Base-by-base conservation (phyloP, 129 eudicot genomes). In the Dittrichia graveolens region DNA sequence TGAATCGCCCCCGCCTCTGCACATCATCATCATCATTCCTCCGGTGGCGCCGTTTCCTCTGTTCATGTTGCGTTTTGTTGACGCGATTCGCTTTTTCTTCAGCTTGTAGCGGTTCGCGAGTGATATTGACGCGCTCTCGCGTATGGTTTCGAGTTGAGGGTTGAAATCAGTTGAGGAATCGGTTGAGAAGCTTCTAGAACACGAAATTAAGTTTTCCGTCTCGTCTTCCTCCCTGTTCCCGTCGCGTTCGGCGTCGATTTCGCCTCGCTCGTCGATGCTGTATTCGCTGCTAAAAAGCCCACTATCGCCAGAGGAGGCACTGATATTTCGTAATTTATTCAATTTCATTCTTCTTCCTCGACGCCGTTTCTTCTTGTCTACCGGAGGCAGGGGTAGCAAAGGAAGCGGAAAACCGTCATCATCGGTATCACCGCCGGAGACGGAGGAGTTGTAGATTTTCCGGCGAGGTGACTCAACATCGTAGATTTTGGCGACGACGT, bases 401-500 rank as follows among this genome's bases (percentile, higher is more conserved):
- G 78, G 80, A 0, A 82, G 39, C 13, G 73, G 75, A 8, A 77
- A 40, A 3, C 42, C 41, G 68, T 74, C 81, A 5, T 85, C 89
- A 31, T 77, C 79, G 12, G 74, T 73, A 37, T 76, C 72, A 8
- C 45, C 79, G 1, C 72, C 89, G 48, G 96, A 81, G 59, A 80
- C 90, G 49, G 92, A 84, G 75, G 92, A 82, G 81, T 77, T 83
- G 74, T 88, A 88, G 61, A 91, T 88, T 72, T 91, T 87, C 69
- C 79, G 86, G 62, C 95, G 86, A 64, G 94, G 97, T 0, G 78
- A 38, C 75, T 54, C 59, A 0, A 66, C 77, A 74, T 81, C 87
- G 78, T 68, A 66, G 61, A 81, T 77, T 67, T 81, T 82, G 24
- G 90, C 81, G 44, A 83, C 83, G 2, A 88, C 83, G 57, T 85